A percentile compares a stretch with the other conserved stretches of the same genome.
Conservation (phyloP, 202 grass and related monocot species). For the Zizania palustris region DNA sequence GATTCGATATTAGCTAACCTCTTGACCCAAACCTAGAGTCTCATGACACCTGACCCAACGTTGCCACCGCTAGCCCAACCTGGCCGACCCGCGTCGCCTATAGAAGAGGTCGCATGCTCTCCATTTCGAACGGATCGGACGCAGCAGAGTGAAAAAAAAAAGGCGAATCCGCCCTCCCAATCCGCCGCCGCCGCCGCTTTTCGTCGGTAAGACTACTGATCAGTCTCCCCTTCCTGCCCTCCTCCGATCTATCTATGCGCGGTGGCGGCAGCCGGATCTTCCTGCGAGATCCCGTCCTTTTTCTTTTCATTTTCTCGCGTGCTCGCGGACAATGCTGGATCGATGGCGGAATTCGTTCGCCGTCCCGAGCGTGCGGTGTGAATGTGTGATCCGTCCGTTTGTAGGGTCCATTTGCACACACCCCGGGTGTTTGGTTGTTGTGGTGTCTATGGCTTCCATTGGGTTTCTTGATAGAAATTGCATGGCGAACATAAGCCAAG, state of each 20-base stretch:
- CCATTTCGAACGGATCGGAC: slow-evolving; percentile 18
- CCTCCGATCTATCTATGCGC: neutral
- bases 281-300: slow-evolving; percentile 30
- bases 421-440: neutral
- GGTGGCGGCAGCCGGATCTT: neutral
- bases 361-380: neutral
- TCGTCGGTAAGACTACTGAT: neutral
- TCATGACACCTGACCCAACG: too few species aligned
- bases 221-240: neutral
- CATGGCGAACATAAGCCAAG: neutral
- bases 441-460: neutral
- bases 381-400: slow-evolving; percentile 16
- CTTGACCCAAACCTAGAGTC: too few species aligned
- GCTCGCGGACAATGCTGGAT: neutral
- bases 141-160: neutral
- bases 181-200: neutral
- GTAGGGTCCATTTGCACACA: neutral
- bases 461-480: neutral
- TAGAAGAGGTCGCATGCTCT: slow-evolving; percentile 16
- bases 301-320: neutral
- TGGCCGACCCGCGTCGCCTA: neutral
- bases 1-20: too few species aligned
- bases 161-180: neutral
- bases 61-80: too few species aligned
- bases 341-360: slow-evolving; percentile 27